Percentiles rank a stretch among this genome's conserved stretches.
Conservation (phyloP, 2,329 filamentous ascomycete genomes). For the Graphilbum fragrans region DNA sequence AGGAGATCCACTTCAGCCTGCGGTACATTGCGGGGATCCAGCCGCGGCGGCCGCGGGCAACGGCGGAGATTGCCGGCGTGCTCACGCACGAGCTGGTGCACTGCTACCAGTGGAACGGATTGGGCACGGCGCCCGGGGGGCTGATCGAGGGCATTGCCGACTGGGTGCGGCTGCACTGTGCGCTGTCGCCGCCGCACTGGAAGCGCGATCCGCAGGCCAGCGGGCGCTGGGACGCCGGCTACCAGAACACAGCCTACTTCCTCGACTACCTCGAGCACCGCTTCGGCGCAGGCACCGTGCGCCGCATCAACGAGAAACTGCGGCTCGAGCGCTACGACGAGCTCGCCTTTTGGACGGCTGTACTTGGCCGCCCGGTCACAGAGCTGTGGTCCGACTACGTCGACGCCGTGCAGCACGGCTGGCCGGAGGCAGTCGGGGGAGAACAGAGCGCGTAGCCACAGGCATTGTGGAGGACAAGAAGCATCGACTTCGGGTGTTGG, state of each 20-base stretch:
- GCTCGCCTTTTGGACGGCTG: slow-evolving; percentile 51
- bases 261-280: slow-evolving; percentile 68
- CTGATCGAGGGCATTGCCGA: slow-evolving; percentile 87
- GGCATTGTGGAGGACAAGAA: no score
- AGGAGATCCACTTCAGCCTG: slow-evolving; percentile 82
- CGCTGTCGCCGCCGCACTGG: slow-evolving; percentile 75
- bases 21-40: slow-evolving; percentile 51
- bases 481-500: no score
- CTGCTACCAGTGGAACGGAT: slow-evolving; percentile 74
- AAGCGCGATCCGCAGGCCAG: slow-evolving; percentile 31
- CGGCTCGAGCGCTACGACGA: slow-evolving; percentile 51
- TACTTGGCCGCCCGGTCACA: slow-evolving; percentile 54
- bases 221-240: slow-evolving; percentile 74
- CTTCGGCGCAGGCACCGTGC: slow-evolving; percentile 47
- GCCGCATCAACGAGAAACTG: slow-evolving; percentile 56
- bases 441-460: no score
- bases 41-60: slow-evolving; percentile 24
- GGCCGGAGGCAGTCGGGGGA: slow-evolving; percentile 1
- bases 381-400: slow-evolving; percentile 67
- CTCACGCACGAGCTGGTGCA: slow-evolving; percentile 89
- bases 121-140: slow-evolving; percentile 53
- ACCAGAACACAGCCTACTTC: slow-evolving; percentile 87
- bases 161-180: slow-evolving; percentile 71
- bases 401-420: slow-evolving; percentile 13
- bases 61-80: slow-evolving; percentile 65